Evolutionary conservation across 352 stramenopile genomes (phyloP).

Genomic region (Phytophthora lateralis): DNA sequence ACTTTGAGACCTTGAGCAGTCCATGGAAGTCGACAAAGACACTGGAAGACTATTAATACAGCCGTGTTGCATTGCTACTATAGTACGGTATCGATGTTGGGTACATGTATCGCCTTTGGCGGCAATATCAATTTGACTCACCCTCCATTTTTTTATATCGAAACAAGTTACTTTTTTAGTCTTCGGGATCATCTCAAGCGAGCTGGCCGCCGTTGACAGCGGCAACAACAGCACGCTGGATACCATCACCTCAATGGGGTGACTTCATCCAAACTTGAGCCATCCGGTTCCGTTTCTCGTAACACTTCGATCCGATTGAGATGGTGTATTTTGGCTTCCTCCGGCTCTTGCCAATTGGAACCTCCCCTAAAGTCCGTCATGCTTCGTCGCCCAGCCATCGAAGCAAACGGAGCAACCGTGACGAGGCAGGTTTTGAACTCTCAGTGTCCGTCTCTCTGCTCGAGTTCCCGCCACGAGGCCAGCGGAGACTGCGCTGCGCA

Average conservation of each 20-base stretch:
- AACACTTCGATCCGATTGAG: background rate
- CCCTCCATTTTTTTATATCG: background rate
- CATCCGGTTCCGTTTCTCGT: background rate
- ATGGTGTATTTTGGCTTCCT: background rate
- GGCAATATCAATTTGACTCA: background rate
- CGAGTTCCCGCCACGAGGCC: background rate
- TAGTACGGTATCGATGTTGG: background rate
- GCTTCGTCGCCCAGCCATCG: background rate
- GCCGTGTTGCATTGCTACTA: background rate
- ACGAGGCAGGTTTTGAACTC: background rate
- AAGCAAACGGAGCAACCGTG: background rate
- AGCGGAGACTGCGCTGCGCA: too few relatives aligned
- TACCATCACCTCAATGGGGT: background rate
- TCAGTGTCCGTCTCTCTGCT: background rate
- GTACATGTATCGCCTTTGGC: too few relatives aligned
- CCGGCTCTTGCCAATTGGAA: background rate
- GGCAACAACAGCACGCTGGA: too few relatives aligned
- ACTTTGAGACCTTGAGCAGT: too few relatives aligned
- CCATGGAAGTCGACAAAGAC: too few relatives aligned
- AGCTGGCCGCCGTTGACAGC: too few relatives aligned
- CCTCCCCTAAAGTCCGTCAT: background rate
- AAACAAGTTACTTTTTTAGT: too few relatives aligned
- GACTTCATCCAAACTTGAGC: background rate
- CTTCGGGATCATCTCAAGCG: background rate
- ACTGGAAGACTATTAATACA: background rate